Conservation (phyloP, 2,329 filamentous ascomycete genomes). For the Sporothrix pallida region DNA sequence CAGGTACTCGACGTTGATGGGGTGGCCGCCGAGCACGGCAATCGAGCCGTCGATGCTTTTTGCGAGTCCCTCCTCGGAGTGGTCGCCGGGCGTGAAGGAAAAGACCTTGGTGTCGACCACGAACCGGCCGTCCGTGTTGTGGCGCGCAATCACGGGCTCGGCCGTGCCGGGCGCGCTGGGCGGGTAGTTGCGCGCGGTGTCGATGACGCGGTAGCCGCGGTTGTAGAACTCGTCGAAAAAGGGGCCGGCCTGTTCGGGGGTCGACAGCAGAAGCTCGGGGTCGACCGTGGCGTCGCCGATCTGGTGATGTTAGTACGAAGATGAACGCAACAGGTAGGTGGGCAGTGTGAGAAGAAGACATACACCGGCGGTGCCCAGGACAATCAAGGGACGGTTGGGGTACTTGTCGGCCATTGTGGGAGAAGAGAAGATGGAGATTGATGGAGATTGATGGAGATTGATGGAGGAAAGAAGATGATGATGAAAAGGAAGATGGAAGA, state of each 20-base stretch:
- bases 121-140: slow-evolving; percentile 42
- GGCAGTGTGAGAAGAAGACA: not conserved
- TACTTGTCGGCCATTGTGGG: slow-evolving; percentile 18
- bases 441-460: not conserved
- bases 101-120: slow-evolving; percentile 48
- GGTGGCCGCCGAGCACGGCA: slow-evolving; percentile 40
- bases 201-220: slow-evolving; percentile 43
- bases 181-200: slow-evolving; percentile 47
- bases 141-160: slow-evolving; percentile 44
- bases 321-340: not conserved
- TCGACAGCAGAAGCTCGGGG: slow-evolving; percentile 29
- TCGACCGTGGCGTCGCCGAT: slow-evolving; percentile 17
- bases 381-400: slow-evolving; percentile 17
- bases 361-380: slow-evolving; percentile 23
- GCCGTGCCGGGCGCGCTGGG: slow-evolving; percentile 39
- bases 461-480: not conserved
- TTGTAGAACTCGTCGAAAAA: slow-evolving; percentile 40
- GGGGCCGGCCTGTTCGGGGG: slow-evolving; percentile 40
- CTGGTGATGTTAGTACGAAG: slow-evolving; percentile 1
- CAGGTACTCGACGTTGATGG: slow-evolving; percentile 49
- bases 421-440: not conserved
- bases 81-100: slow-evolving; percentile 40
- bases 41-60: slow-evolving; percentile 45
- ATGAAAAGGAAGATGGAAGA: not conserved
- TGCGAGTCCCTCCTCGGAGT: slow-evolving; percentile 42